Evolutionary conservation across 139 green algal species (phyloP).

Genomic region (Picochlorum sp.): DNA sequence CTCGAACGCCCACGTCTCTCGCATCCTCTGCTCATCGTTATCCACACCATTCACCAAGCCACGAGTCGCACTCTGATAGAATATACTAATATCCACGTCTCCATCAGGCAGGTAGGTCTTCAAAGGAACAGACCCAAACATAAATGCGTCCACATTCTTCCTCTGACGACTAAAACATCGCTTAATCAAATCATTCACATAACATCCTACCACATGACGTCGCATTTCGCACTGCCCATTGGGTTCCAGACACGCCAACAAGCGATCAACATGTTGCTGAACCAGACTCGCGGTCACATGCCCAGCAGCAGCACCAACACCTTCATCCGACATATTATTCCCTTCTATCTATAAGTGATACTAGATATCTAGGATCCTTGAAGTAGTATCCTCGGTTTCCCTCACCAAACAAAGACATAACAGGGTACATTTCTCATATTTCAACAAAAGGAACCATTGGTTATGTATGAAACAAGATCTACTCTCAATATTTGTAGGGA

Average conservation of each 20-base stretch:
- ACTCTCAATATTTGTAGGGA: too few relatives aligned
- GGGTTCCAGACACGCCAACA: constrained; percentile 20
- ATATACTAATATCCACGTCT: constrained; percentile 92
- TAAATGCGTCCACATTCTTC: constrained; percentile 68
- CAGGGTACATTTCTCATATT: too few relatives aligned
- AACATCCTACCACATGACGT: constrained; percentile 12
- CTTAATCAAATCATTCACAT: constrained; percentile 10
- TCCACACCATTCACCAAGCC: background rate
- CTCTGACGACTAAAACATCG: background rate
- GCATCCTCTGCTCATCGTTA: constrained; percentile 12
- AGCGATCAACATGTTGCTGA: constrained; percentile 10
- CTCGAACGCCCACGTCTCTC: constrained; percentile 54
- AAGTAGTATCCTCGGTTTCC: too few relatives aligned
- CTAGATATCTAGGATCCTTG: too few relatives aligned
- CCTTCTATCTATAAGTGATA: too few relatives aligned
- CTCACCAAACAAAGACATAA: too few relatives aligned
- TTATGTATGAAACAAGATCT: too few relatives aligned
- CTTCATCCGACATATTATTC: too few relatives aligned
- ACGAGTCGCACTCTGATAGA: constrained; percentile 28
- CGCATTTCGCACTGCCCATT: constrained; percentile 13
- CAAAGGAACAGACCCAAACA: constrained; percentile 93
- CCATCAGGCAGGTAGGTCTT: constrained; percentile 92
- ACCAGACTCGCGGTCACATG: background rate
- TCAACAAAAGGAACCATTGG: too few relatives aligned
- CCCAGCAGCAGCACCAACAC: background rate